phyloP scores from a whole-genome alignment of 2,329 filamentous ascomycete genomes.

The Chrysoporthe deuterocubensis region DNA sequence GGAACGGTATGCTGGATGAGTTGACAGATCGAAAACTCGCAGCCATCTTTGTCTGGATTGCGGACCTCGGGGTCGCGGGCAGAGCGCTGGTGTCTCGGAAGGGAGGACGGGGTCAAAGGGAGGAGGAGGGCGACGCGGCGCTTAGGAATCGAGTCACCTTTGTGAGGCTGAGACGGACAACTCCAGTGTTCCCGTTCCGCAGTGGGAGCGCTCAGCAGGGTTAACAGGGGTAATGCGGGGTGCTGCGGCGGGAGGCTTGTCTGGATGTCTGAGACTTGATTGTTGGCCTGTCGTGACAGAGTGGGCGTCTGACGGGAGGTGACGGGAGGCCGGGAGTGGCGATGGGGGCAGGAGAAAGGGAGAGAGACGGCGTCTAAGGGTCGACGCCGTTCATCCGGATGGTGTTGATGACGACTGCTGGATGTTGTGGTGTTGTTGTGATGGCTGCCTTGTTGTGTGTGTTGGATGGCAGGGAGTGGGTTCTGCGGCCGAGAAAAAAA shows the following conservation, averaged over 20 bases:
- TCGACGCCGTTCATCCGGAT: slow-evolving; percentile 23
- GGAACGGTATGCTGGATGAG: slow-evolving; percentile 48
- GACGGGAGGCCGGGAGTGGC: slow-evolving; percentile 22
- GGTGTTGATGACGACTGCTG: slow-evolving; percentile 18
- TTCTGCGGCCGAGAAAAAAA: slow-evolving; percentile 22
- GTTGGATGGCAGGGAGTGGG: slow-evolving; percentile 28
- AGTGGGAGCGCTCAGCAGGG: slow-evolving; percentile 18
- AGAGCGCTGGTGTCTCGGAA: slow-evolving; percentile 25
- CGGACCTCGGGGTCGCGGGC: slow-evolving; percentile 17
- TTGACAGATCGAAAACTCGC: slow-evolving; percentile 66
- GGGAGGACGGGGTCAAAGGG: slow-evolving; percentile 18
- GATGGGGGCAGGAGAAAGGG: slow-evolving; percentile 11
- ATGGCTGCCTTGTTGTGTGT: slow-evolving; percentile 5
- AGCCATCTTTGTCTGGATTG: slow-evolving; percentile 44
- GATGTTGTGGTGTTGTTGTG: slow-evolving; percentile 7
- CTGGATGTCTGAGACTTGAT: slow-evolving; percentile 36
- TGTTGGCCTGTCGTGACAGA: slow-evolving; percentile 29
- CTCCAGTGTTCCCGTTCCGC: slow-evolving; percentile 4
- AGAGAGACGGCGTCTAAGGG: slow-evolving; percentile 16
- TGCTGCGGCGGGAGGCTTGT: slow-evolving; percentile 32
- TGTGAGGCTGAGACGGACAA: slow-evolving; percentile 37
- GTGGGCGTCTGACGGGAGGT: slow-evolving; percentile 23
- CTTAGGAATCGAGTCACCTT: slow-evolving; percentile 34
- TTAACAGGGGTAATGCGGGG: slow-evolving; percentile 38
- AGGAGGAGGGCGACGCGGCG: slow-evolving; percentile 31